Percentiles rank a stretch among this genome's conserved stretches.
Evolutionary conservation across 768 basidiomycete genomes (phyloP).

Genomic region (Boletus insuetus): DNA sequence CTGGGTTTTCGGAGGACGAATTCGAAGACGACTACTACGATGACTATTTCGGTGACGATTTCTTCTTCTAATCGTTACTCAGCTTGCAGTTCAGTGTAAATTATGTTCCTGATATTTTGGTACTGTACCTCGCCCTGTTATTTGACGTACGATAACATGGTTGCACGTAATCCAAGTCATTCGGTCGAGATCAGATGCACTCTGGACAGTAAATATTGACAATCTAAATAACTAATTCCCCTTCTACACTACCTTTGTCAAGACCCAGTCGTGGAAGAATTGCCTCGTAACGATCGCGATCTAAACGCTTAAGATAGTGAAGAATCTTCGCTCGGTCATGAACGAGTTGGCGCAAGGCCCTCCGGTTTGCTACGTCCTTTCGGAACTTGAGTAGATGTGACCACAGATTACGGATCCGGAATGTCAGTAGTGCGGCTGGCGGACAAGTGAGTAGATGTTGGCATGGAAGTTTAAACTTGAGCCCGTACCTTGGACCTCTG

Average conservation of each 20-base stretch:
- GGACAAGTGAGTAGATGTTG: background rate
- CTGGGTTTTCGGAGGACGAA: constrained; percentile 19
- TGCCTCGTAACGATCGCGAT: constrained; percentile 70
- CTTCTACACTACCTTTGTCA: constrained; percentile 80
- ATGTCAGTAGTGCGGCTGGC: constrained; percentile 82
- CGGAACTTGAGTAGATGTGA: constrained; percentile 64
- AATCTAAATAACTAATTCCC: constrained; percentile 74
- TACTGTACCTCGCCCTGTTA: constrained; percentile 13
- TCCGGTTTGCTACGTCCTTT: constrained; percentile 74
- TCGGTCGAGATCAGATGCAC: background rate
- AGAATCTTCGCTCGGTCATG: constrained; percentile 83
- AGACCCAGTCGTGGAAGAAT: constrained; percentile 73
- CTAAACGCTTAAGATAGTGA: constrained; percentile 65
- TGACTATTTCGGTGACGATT: constrained; percentile 19
- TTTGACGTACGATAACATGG: constrained; percentile 2
- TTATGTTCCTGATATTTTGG: constrained; percentile 15
- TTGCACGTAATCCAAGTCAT: constrained; percentile 9
- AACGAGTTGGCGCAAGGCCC: constrained; percentile 72
- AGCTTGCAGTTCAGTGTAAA: constrained; percentile 11
- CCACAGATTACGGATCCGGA: constrained; percentile 81
- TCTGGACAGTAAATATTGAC: background rate
- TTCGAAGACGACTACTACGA: constrained; percentile 24
- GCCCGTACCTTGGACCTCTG: constrained; percentile 82
- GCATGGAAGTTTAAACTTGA: background rate
- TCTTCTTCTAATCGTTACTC: constrained; percentile 12